Base-by-base conservation (phyloP, 1,284 basidiomycete species). In the Heterobasidion occidentale region DNA sequence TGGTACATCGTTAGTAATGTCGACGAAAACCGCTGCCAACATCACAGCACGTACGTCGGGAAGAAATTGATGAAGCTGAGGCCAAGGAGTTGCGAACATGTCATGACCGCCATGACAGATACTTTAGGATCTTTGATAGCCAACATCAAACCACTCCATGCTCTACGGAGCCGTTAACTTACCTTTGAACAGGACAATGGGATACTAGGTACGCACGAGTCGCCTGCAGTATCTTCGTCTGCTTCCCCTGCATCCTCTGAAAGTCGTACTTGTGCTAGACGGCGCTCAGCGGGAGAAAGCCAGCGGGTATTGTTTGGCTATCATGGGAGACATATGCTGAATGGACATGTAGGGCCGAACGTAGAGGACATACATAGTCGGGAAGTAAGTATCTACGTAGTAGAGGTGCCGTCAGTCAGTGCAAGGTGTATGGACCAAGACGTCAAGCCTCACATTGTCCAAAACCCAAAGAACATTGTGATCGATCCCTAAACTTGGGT, bases 231-330 rank as follows among this genome's bases (percentile, higher is more conserved):
- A 62, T 86, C 84, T 59, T 78, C 70, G 60, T 88, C 85, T 0
- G 83, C 81, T 68, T 87, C 86, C 1, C 86, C 86, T n/a, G 80
- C 82, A 65, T 91, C 88, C 65, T 90, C 88, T 0, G 84, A 77
- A 36, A 92, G 76, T 7, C 90, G 80, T 0, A 81, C 79, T 64
- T 86, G 84, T 1, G 88, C 89, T 15, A 92, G 75, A 8, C 77
- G 76, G 12, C 77, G 73, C 63, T 92, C 85, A 7, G 74, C 72
- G 0, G 72, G 69, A n/a, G 77, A 70, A 59, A 91, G 71, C 76
- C 88, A 88, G 38, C 77, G 73, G 1, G 87, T 88, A 62, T 90
- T 90, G 54, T 79, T 66, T 1, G 83, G 82, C 81, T 84, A 46
- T 35, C n/a, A 45, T 38, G 33, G 9, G 17, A 15, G 34, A 9